Evolutionary conservation across 805 yeast species (phyloP).

Genomic region (Sugiyamaella valdiviana): DNA sequence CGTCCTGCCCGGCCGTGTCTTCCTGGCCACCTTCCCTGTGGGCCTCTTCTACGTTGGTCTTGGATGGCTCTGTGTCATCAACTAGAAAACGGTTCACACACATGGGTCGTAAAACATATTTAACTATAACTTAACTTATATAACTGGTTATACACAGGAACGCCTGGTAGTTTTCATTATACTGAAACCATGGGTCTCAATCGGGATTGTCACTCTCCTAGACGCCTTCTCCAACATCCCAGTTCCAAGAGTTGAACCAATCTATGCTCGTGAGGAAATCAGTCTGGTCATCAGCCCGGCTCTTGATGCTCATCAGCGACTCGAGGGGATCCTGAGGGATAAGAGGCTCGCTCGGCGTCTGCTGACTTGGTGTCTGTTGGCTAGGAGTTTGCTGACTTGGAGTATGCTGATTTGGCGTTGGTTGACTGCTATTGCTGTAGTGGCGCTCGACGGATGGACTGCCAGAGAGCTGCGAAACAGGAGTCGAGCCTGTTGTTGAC

Average conservation of each 20-base stretch:
- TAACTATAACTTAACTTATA: neutral
- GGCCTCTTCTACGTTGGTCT: conserved; percentile 54
- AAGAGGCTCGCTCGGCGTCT: too few relatives aligned
- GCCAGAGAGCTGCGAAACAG: too few relatives aligned
- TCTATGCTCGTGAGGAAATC: conserved; percentile 9
- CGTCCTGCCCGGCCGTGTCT: conserved; percentile 53
- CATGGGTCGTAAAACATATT: neutral
- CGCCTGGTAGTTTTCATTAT: too few relatives aligned
- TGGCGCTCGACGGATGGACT: too few relatives aligned
- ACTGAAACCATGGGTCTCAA: neutral
- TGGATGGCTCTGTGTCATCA: conserved; percentile 62
- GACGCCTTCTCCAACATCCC: conserved; percentile 17
- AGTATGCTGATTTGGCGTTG: too few relatives aligned
- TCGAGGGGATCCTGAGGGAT: neutral
- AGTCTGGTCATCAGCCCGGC: neutral
- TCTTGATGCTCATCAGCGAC: neutral
- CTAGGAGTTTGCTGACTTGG: too few relatives aligned
- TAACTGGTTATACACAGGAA: neutral
- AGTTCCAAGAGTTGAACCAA: conserved; percentile 19
- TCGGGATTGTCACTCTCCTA: too few relatives aligned
- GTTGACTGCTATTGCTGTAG: too few relatives aligned
- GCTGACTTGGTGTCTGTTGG: too few relatives aligned
- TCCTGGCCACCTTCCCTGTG: conserved; percentile 61
- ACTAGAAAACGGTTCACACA: too few relatives aligned
- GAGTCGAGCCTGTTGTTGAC: conserved; percentile 2